Evolutionary conservation across 176 grass and related monocot genomes (phyloP).

Genomic region (Oropetium thomaeum): DNA sequence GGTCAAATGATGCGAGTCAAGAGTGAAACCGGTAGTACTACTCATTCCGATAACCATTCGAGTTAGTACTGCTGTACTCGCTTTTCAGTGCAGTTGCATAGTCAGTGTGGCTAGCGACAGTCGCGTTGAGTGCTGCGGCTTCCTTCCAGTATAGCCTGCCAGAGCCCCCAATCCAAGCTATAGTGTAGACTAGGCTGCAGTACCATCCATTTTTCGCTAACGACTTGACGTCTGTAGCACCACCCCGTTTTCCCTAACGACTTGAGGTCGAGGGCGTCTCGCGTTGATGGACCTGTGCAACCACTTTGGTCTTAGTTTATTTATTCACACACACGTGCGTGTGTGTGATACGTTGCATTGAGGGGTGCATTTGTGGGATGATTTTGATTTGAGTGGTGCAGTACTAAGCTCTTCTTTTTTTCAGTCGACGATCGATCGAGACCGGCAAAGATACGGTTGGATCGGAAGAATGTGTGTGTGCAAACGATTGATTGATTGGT

Average conservation of each 20-base stretch:
- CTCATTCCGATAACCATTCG: too few relatives aligned
- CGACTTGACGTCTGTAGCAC: background rate
- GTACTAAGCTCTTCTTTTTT: background rate
- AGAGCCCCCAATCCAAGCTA: background rate
- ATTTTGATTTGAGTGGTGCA: background rate
- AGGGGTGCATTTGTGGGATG: too few relatives aligned
- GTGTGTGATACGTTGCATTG: too few relatives aligned
- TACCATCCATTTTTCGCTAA: background rate
- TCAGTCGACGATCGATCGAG: too few relatives aligned
- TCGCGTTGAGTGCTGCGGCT: background rate
- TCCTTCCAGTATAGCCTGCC: background rate
- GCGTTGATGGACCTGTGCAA: conserved; percentile 3
- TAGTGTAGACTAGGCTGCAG: background rate
- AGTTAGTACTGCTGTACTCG: too few relatives aligned
- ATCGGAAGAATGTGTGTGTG: too few relatives aligned
- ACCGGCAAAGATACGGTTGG: too few relatives aligned
- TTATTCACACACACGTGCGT: background rate
- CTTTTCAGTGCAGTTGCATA: conserved; percentile 26
- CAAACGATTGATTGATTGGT: background rate
- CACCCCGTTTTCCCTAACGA: background rate
- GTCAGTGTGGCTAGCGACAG: background rate
- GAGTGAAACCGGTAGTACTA: too few relatives aligned
- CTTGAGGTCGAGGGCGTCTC: background rate
- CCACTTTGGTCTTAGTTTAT: background rate
- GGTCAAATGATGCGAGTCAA: too few relatives aligned